These are phyloP conservation scores for Rhodotorula paludigena DNA, from an alignment of 768 basidiomycete species.

Conservation along the genomic window DNA sequence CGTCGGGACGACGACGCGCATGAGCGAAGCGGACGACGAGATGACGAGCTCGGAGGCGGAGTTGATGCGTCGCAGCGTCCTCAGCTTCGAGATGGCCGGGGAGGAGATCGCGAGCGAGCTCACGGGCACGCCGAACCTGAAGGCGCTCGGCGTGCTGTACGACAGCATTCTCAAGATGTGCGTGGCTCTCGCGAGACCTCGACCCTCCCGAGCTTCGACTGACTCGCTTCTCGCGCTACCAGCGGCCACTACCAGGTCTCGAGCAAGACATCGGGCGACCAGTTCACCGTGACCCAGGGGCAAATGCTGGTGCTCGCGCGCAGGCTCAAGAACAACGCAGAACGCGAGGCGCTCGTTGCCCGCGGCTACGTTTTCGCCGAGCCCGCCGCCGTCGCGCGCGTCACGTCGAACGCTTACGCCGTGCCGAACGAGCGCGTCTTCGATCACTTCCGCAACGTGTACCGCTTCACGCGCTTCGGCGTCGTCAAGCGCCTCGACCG, in stretches of 20 bases:
- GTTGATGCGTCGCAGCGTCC: conserved; percentile 5
- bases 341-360: conserved; percentile 30
- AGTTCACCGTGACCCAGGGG: conserved; percentile 33
- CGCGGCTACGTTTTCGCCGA: conserved; percentile 34
- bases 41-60: conserved; percentile 5
- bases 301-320: conserved; percentile 37
- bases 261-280: conserved; percentile 24
- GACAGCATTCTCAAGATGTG: conserved; percentile 36
- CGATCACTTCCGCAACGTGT: conserved; percentile 34
- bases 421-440: conserved; percentile 29
- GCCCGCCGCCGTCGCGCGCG: conserved; percentile 22
- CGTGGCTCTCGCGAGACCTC: too few relatives aligned
- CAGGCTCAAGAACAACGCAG: conserved; percentile 22
- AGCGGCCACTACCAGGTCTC: conserved; percentile 36
- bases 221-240: neutral
- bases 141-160: conserved; percentile 23
- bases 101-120: conserved; percentile 26
- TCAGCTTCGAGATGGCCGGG: conserved; percentile 30
- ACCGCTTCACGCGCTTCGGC: conserved; percentile 32
- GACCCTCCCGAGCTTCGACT: neutral
- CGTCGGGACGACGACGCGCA: neutral
- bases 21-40: conserved; percentile 11
- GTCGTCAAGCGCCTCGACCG: conserved; percentile 25
- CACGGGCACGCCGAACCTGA: conserved; percentile 3
- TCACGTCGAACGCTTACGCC: conserved; percentile 30